Evolutionary conservation across 768 basidiomycete species (phyloP).

Genomic region (Xanthoconium purpureum): DNA sequence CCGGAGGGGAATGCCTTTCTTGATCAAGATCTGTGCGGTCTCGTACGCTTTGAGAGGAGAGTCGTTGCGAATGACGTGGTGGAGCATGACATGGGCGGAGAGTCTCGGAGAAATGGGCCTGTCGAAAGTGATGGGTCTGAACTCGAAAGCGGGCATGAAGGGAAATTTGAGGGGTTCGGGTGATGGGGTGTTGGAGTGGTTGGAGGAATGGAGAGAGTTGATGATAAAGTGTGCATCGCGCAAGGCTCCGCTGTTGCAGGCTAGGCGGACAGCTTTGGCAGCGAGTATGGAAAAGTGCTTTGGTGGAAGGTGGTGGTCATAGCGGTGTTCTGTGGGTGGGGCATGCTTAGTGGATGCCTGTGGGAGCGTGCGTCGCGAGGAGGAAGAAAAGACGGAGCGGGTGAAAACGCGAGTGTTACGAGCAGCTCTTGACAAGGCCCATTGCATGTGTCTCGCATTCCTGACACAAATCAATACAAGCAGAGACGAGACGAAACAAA

Average conservation of each 20-base stretch:
- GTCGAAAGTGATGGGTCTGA: conserved; percentile 46
- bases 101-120: conserved; percentile 55
- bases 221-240: conserved; percentile 55
- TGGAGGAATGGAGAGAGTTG: conserved; percentile 52
- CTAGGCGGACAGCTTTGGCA: conserved; percentile 50
- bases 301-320: background rate
- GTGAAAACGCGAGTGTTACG: conserved; percentile 32
- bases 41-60: conserved; percentile 45
- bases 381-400: conserved; percentile 11
- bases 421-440: conserved; percentile 55
- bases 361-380: background rate
- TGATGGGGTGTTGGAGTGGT: background rate
- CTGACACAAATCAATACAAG: background rate
- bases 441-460: conserved; percentile 71
- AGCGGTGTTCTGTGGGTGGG: too few species aligned
- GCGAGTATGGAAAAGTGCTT: conserved; percentile 31
- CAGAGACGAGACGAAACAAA: background rate
- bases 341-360: conserved; percentile 5
- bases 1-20: conserved; percentile 48
- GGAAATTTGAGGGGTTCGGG: conserved; percentile 16
- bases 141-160: conserved; percentile 31
- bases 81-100: conserved; percentile 61
- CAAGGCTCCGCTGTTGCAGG: conserved; percentile 40
- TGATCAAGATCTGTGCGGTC: conserved; percentile 52
- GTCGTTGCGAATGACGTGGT: conserved; percentile 57